phyloP scores from a whole-genome alignment of 345 rosid genomes.

The Linum usitatissimum region DNA sequence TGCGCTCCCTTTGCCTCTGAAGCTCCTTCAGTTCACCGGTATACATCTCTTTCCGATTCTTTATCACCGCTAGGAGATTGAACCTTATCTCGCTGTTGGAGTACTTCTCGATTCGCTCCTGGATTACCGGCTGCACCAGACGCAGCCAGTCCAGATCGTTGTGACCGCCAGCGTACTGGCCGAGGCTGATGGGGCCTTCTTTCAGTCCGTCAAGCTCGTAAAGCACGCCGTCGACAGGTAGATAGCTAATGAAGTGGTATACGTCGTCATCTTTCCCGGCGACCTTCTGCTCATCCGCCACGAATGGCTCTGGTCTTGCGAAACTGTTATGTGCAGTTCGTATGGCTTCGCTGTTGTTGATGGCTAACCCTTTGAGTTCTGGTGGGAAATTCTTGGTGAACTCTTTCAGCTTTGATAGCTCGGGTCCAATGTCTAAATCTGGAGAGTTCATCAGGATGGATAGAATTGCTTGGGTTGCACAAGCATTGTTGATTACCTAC shows the following conservation, averaged over 20 bases:
- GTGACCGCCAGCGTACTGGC: slow-evolving; percentile 33
- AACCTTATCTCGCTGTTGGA: slow-evolving; percentile 91
- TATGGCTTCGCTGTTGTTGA: slow-evolving; percentile 88
- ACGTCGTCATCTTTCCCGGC: slow-evolving; percentile 94
- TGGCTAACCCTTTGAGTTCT: slow-evolving; percentile 89
- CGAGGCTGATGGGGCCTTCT: slow-evolving; percentile 93
- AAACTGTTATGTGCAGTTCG: slow-evolving; percentile 91
- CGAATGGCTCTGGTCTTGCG: slow-evolving; percentile 93
- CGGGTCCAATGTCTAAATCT: slow-evolving; percentile 88
- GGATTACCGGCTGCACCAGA: slow-evolving; percentile 93
- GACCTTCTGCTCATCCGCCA: slow-evolving; percentile 77
- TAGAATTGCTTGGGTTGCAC: slow-evolving; percentile 96
- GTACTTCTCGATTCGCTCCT: slow-evolving; percentile 81
- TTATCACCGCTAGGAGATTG: slow-evolving; percentile 82
- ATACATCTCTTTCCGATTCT: slow-evolving; percentile 77
- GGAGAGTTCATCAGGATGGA: slow-evolving; percentile 85
- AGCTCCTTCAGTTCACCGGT: slow-evolving; percentile 83
- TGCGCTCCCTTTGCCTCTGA: slow-evolving; percentile 69
- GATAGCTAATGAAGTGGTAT: slow-evolving; percentile 92
- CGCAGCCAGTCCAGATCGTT: slow-evolving; percentile 70
- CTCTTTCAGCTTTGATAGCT: slow-evolving; percentile 65
- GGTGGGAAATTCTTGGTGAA: slow-evolving; percentile 86
- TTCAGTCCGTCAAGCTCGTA: slow-evolving; percentile 97
- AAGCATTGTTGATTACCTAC: slow-evolving; percentile 94
- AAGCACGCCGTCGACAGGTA: slow-evolving; percentile 79